Conservation (phyloP, 2,329 filamentous ascomycete species). For the Apiospora arundinis region DNA sequence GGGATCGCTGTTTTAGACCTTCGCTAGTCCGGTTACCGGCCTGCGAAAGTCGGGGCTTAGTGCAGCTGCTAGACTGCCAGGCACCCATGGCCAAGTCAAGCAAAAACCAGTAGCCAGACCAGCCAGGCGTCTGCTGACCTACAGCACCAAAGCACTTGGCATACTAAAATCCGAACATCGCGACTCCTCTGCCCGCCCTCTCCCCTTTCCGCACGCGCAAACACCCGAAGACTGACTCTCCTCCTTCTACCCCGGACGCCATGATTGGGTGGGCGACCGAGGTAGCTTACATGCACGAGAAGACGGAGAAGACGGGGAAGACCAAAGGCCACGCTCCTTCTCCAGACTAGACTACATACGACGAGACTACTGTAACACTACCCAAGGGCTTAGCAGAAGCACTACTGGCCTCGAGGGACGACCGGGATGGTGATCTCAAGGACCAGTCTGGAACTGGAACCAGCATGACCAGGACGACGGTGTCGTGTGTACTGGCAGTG, state of each 20-base stretch:
- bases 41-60: constrained; percentile 16
- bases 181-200: not conserved
- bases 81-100: constrained; percentile 2
- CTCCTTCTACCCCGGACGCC: not conserved
- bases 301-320: not conserved
- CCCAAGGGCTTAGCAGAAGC: not conserved
- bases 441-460: constrained; percentile 3
- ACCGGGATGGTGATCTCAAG: constrained; percentile 9
- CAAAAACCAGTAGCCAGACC: too few species aligned
- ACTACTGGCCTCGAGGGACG: not conserved
- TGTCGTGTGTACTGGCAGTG: constrained; percentile 7
- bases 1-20: constrained; percentile 15
- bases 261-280: constrained; percentile 5
- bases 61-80: constrained; percentile 5
- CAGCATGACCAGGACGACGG: constrained; percentile 12
- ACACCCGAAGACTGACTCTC: constrained; percentile 12
- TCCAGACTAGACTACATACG: not conserved
- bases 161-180: not conserved
- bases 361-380: constrained; percentile 5
- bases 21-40: constrained; percentile 16
- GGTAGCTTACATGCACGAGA: not conserved
- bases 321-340: not conserved
- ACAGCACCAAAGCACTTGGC: not conserved
- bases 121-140: constrained; percentile 1
- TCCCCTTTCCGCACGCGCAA: not conserved